Conservation (phyloP, 192 early-diverging fungal genomes). For the Entophlyctis luteolus region DNA sequence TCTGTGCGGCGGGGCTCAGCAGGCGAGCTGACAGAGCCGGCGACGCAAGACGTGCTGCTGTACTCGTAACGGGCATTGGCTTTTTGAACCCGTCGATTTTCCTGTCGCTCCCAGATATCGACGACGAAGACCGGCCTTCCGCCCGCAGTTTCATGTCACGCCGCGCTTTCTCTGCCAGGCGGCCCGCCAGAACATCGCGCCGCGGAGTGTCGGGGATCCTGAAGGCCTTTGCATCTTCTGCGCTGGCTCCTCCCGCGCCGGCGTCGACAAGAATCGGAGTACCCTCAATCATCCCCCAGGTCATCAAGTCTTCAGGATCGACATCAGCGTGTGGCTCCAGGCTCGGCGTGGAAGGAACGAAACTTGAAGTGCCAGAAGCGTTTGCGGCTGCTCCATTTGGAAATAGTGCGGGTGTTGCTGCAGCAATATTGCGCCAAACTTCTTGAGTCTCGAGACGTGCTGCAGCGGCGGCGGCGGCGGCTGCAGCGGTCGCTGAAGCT, state of each 20-base stretch:
- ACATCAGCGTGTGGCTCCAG: conserved; percentile 58
- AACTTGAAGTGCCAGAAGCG: conserved; percentile 49
- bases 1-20: conserved; percentile 7
- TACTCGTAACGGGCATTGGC: background rate
- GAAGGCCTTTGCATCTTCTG: conserved; percentile 42
- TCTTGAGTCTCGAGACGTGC: conserved; percentile 35
- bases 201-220: conserved; percentile 58
- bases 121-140: background rate
- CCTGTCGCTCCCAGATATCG: background rate
- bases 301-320: conserved; percentile 69
- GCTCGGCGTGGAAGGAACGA: conserved; percentile 68
- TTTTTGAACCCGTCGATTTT: background rate
- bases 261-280: conserved; percentile 68
- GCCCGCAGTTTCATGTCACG: conserved; percentile 9
- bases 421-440: conserved; percentile 45
- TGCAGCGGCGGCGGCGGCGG: conserved; percentile 5
- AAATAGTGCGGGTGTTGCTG: conserved; percentile 54
- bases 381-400: conserved; percentile 8
- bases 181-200: conserved; percentile 61
- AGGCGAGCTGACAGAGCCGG: background rate
- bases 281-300: conserved; percentile 81
- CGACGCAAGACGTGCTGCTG: background rate
- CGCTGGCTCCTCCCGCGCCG: conserved; percentile 21
- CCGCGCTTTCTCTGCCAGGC: conserved; percentile 55
- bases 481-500: conserved; percentile 17